Evolutionary conservation across 805 yeast species (phyloP), one percentile per base, ranked within the genome.

Genomic region (Millerozyma miso): DNA sequence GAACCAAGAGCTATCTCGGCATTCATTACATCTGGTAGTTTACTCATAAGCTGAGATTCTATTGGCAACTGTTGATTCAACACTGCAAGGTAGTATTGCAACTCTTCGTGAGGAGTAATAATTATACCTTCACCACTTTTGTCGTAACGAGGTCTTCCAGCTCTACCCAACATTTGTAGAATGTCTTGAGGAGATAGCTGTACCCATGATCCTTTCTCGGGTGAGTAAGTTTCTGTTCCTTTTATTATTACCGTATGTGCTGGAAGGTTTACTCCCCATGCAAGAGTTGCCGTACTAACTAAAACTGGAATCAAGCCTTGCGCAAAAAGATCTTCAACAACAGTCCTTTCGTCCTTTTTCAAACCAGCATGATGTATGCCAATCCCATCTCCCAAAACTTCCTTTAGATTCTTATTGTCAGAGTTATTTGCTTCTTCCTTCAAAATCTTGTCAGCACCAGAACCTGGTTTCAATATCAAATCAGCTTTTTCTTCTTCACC

Each of bases 211-310:
- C 97, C 96, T 48, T 77, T 79, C 49, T 85, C 93, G 0, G 99
- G 97, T 4, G 93, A 85, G 55, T 95, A 93, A 0, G 89, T 82
- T 55, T 88, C 95, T 0, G 99, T 91, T 0, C 98, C 98, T 55
- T 88, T 88, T 48, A 89, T 86, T 19, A 89, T 82, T 23, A 89
- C 97, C 0, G 97, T 88, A 56, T 90, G 97, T 0, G 97, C 97
- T 2, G 97, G 97, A 43, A 89, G 71, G 58, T 89, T 89, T 26
- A 89, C 97, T 74, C 97, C 97, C 97, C 97, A 89, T 0, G 97
- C 97, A 46, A 89, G 74, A 0, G 97, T 89, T 0, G 97, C 95
- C 2, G 97, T 89, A 0, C 95, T 88, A 1, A 90, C 90, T 43
- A 89, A 68, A 0, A 89, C 85, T 52, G 81, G 85, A n/a, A 88